Base-by-base conservation (phyloP, 2,329 filamentous ascomycete species). In the Hypoxylon sp. region DNA sequence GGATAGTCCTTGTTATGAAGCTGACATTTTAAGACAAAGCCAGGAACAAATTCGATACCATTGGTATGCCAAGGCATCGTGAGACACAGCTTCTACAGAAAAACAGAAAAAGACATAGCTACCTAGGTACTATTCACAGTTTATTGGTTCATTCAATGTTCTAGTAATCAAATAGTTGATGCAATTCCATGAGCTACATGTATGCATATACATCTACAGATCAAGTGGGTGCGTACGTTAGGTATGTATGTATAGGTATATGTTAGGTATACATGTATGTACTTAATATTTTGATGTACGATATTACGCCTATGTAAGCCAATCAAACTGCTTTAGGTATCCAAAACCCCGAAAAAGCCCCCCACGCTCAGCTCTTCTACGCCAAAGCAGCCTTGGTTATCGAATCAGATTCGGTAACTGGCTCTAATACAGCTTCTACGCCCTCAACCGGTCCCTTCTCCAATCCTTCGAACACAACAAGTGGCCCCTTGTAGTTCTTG, bases 401-500 rank as follows among this genome's bases (percentile, higher is more conserved):
- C 17, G 55, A 57, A 13, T 34, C 52, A 14, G 58, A 43, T 48
- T 66, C 56, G 32, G 14, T 45, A 5, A 34, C 21, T 1, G 50
- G 45, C 19, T 69, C 59, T 4, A 65, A 32, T 14, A 67, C 53
- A n/a, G 60, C 65, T 19, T 72, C 73, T 19, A 73, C 65, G 1
- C 72, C 72, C 21, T 72, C 72, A 10, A 72, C 66, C 48, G 73
- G 68, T 1, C 70, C 73, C 32, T 72, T 58, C 10, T 74, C 38
- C 48, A 75, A 30, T 9, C 72, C 75, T 25, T 74, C 67, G 13
- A 75, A 65, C 28, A 79, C 75, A 7, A 80, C 61, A 7, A 73
- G 69, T 0, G 79, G 79, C 1, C 82, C 83, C 23, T 76, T 75
- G 72, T 83, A 85, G 68, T 84, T 77, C 69, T 83, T 84, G n/a